Evolutionary conservation across 805 yeast species (phyloP).

Genomic region (Ogataea chonburiensis): DNA sequence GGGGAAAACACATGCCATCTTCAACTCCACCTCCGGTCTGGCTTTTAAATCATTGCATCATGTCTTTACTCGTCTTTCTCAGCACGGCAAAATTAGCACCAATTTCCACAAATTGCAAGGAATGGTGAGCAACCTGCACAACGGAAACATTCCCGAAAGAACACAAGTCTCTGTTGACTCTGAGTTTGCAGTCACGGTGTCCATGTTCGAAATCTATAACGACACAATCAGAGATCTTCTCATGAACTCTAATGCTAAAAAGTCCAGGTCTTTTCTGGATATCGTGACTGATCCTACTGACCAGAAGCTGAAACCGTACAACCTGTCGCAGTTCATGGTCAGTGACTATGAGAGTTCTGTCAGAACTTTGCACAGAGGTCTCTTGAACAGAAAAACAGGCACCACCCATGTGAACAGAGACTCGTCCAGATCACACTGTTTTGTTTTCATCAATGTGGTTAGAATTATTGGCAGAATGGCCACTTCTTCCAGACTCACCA

Average conservation of each 20-base stretch:
- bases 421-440: conserved; percentile 55
- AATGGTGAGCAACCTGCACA: conserved; percentile 17
- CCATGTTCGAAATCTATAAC: conserved; percentile 53
- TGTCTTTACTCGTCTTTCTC: conserved; percentile 23
- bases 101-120: conserved; percentile 9
- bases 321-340: conserved; percentile 41
- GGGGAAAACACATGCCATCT: conserved; percentile 44
- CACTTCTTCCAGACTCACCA: conserved; percentile 40
- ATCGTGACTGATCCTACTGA: conserved; percentile 43
- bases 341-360: conserved; percentile 38
- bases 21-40: conserved; percentile 23
- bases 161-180: conserved; percentile 10
- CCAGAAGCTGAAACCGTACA: conserved; percentile 44
- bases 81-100: conserved; percentile 10
- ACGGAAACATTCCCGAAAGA: conserved; percentile 1
- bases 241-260: conserved; percentile 21
- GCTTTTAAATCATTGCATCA: conserved; percentile 21
- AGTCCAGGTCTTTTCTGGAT: conserved; percentile 35
- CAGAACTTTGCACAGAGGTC: conserved; percentile 39
- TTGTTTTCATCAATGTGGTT: conserved; percentile 41
- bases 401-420: conserved; percentile 43
- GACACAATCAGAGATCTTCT: conserved; percentile 44
- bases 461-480: conserved; percentile 25
- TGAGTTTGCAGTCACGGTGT: conserved; percentile 41
- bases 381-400: conserved; percentile 38